These are phyloP conservation scores for Linum lewisii DNA, from an alignment of 345 rosid genomes.

Conservation along the genomic window DNA sequence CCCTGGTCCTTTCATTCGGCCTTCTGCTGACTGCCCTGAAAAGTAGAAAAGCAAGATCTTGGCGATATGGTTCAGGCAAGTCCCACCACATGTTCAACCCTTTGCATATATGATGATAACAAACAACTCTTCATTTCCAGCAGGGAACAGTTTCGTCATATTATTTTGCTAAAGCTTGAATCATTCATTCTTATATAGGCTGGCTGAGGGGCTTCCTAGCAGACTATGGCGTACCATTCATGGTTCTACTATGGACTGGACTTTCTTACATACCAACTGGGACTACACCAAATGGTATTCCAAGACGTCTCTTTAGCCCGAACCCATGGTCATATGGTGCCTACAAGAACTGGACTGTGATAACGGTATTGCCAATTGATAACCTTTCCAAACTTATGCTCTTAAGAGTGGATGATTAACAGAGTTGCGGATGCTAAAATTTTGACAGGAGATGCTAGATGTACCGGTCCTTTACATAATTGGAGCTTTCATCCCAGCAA, in stretches of 20 bases:
- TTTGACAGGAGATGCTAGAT: constrained; percentile 22
- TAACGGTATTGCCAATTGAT: constrained; percentile 11
- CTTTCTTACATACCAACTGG: constrained; percentile 19
- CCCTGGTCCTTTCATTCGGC: constrained; percentile 21
- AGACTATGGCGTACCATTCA: constrained; percentile 24
- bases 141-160: not conserved
- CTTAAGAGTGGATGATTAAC: not conserved
- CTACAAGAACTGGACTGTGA: constrained; percentile 23
- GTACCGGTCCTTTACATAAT: constrained; percentile 25
- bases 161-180: not conserved
- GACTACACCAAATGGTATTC: constrained; percentile 17
- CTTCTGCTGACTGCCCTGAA: constrained; percentile 17
- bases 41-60: constrained; percentile 26
- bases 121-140: too few species aligned
- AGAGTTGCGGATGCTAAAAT: constrained; percentile 8
- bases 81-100: not conserved
- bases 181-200: constrained; percentile 1
- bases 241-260: constrained; percentile 24
- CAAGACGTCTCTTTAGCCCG: constrained; percentile 21
- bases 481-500: constrained; percentile 28
- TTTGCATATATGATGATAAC: too few species aligned
- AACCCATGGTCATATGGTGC: constrained; percentile 26
- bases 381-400: constrained; percentile 1
- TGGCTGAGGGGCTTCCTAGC: constrained; percentile 21
- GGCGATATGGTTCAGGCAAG: constrained; percentile 27